phyloP scores from a whole-genome alignment of 306 rosid species.

The Vigna mungo region DNA sequence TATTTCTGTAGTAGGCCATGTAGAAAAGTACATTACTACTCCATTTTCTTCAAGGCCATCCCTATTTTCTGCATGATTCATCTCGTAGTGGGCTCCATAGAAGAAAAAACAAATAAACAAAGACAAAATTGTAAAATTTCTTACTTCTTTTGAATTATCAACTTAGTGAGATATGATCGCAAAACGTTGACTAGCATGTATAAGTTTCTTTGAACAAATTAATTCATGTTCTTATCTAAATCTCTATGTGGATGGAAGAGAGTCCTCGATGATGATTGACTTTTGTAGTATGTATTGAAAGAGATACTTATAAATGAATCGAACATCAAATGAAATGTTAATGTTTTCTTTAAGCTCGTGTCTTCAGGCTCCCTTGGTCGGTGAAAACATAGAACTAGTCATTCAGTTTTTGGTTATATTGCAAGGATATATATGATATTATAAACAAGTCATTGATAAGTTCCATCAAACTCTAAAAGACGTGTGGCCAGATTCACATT shows the following conservation, averaged over 20 bases:
- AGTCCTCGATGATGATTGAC: no score
- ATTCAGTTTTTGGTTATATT: not conserved
- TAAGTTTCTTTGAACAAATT: not conserved
- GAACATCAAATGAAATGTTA: not conserved
- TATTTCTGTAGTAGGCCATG: not conserved
- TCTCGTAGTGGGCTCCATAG: conserved; percentile 38
- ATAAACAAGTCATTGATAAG: not conserved
- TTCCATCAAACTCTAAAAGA: not conserved
- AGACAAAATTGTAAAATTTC: not conserved
- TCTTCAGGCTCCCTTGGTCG: not conserved
- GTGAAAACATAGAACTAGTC: not conserved
- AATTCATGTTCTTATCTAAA: not conserved
- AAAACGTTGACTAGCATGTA: not conserved
- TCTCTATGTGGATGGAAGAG: no score
- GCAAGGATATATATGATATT: not conserved
- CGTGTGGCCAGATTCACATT: not conserved
- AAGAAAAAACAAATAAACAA: conserved; percentile 11
- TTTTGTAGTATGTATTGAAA: no score
- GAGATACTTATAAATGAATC: no score
- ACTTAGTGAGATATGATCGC: not conserved
- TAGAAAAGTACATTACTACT: not conserved
- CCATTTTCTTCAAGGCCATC: not conserved
- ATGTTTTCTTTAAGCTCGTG: not conserved
- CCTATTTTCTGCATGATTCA: conserved; percentile 24
- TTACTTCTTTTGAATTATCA: not conserved